A percentile compares a stretch with the other conserved stretches of the same genome.
Conservation (phyloP, 2,329 filamentous ascomycete species). For the Sporothrix variecibatus region DNA sequence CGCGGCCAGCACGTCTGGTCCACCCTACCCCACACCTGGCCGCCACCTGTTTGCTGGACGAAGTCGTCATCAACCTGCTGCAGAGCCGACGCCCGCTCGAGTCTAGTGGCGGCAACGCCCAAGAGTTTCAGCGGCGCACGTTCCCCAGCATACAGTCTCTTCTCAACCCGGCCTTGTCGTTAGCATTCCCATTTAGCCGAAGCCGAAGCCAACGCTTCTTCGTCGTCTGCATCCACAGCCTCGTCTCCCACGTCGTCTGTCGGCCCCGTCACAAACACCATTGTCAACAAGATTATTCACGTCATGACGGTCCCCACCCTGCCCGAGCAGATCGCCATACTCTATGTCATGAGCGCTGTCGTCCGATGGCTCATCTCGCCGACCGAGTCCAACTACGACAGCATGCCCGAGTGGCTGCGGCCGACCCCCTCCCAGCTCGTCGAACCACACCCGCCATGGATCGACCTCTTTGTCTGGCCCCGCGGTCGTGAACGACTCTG, state of each 20-base stretch:
- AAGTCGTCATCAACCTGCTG: conserved; percentile 13
- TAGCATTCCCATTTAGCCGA: background rate
- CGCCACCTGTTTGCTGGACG: conserved; percentile 10
- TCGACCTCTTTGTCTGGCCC: conserved; percentile 26
- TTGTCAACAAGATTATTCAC: conserved; percentile 18
- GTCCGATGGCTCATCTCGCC: conserved; percentile 20
- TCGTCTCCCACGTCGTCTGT: background rate
- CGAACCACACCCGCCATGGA: conserved; percentile 22
- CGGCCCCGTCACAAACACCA: conserved; percentile 17
- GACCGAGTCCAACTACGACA: conserved; percentile 19
- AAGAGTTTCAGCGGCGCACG: conserved; percentile 5
- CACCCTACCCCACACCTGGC: conserved; percentile 15
- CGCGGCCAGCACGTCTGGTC: conserved; percentile 18
- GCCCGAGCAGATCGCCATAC: conserved; percentile 19
- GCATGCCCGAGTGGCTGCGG: conserved; percentile 32
- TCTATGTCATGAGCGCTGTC: conserved; percentile 15
- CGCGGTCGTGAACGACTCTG: conserved; percentile 22
- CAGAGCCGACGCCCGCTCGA: conserved; percentile 7
- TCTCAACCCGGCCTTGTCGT: background rate
- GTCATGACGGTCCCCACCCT: conserved; percentile 18
- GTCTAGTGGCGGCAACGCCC: conserved; percentile 11
- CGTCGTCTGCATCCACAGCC: background rate
- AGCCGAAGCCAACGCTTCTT: background rate
- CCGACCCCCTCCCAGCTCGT: conserved; percentile 32
- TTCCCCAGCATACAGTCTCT: conserved; percentile 17